Evolutionary conservation across 2,329 filamentous ascomycete species (phyloP).

Genomic region (Calonectria crousiana): DNA sequence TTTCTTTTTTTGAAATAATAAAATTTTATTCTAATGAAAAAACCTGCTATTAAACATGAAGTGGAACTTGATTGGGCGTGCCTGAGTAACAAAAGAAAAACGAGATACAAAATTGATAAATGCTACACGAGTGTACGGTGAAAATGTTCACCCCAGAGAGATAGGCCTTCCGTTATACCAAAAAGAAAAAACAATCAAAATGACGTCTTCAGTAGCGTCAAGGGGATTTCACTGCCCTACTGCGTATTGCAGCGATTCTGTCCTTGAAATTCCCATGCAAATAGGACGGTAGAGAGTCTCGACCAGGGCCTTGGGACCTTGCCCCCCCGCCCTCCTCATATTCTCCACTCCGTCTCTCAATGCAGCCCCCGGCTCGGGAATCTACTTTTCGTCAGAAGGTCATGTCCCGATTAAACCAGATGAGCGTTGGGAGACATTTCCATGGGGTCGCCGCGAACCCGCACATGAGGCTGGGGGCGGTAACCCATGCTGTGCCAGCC

Average conservation of each 20-base stretch:
- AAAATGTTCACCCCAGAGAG: not conserved
- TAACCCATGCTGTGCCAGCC: slow-evolving; percentile 21
- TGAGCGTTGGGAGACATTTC: slow-evolving; percentile 1
- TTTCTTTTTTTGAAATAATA: not conserved
- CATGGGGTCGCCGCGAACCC: not conserved
- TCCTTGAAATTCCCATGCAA: not conserved
- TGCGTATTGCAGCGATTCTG: not conserved
- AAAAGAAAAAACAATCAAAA: not conserved
- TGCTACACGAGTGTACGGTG: slow-evolving; percentile 5
- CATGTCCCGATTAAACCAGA: not conserved
- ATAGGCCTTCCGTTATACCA: not conserved
- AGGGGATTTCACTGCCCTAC: not conserved
- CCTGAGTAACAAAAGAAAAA: not conserved
- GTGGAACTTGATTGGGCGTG: not conserved
- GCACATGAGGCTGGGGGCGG: slow-evolving; percentile 8
- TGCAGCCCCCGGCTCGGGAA: not conserved
- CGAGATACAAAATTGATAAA: not conserved
- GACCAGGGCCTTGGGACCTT: not conserved
- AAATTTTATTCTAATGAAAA: not conserved
- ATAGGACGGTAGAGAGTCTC: not conserved
- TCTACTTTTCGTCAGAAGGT: not conserved
- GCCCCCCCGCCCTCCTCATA: too few relatives aligned
- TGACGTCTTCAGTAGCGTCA: not conserved
- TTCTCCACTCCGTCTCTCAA: not conserved
- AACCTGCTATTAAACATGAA: not conserved